Evolutionary conservation across 768 basidiomycete species (phyloP).

Genomic region (Suillus tomentosus): DNA sequence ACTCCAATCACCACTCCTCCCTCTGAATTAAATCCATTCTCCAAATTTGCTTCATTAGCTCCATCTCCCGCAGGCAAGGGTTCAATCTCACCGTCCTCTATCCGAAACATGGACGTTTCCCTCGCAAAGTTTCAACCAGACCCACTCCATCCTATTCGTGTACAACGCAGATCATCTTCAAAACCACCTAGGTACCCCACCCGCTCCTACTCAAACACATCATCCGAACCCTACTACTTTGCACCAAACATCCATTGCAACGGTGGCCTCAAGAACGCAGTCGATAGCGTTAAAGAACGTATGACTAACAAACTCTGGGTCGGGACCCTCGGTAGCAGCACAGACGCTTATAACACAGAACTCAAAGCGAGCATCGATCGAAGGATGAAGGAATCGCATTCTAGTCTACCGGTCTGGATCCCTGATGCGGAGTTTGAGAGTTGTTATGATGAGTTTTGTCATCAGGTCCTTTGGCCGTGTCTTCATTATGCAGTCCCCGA

Average conservation of each 20-base stretch:
- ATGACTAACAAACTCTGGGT: slow-evolving; percentile 61
- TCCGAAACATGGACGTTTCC: slow-evolving; percentile 25
- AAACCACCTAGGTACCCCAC: slow-evolving; percentile 23
- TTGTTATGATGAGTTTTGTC: slow-evolving; percentile 86
- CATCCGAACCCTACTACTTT: slow-evolving; percentile 43
- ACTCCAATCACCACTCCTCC: slow-evolving; percentile 45
- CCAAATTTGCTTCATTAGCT: slow-evolving; percentile 38
- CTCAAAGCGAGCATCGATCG: slow-evolving; percentile 58
- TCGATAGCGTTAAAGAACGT: slow-evolving; percentile 62
- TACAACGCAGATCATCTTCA: slow-evolving; percentile 58
- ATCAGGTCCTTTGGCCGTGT: slow-evolving; percentile 85
- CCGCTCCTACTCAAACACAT: slow-evolving; percentile 34
- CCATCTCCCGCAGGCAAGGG: slow-evolving; percentile 34
- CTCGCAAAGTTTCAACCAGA: slow-evolving; percentile 53
- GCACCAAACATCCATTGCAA: slow-evolving; percentile 75
- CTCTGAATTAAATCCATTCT: slow-evolving; percentile 58
- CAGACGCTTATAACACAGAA: slow-evolving; percentile 61
- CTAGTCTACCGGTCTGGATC: slow-evolving; percentile 72
- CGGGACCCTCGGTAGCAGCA: slow-evolving; percentile 73
- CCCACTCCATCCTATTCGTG: slow-evolving; percentile 39
- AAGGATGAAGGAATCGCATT: slow-evolving; percentile 43
- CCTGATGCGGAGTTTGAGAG: slow-evolving; percentile 76
- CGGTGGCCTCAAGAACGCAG: slow-evolving; percentile 81
- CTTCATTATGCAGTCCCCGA: slow-evolving; percentile 87
- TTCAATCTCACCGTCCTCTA: slow-evolving; percentile 16